Conservation (phyloP, 768 basidiomycete species). For the Candolleomyces aberdarensis region DNA sequence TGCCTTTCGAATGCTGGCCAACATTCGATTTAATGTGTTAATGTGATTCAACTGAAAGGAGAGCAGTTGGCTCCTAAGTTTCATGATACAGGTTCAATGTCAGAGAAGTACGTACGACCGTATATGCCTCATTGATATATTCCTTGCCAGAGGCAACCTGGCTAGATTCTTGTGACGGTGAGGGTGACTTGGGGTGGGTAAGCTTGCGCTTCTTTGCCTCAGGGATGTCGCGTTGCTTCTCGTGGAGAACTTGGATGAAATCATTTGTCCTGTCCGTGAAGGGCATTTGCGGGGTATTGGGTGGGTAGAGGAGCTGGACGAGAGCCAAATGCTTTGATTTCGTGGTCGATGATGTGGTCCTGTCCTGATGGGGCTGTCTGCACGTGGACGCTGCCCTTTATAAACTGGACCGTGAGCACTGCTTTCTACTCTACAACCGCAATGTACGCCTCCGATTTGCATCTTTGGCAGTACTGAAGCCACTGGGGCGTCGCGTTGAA, state of each 20-base stretch:
- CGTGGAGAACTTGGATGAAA: constrained; percentile 51
- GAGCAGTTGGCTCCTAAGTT: neutral
- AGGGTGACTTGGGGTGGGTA: constrained; percentile 11
- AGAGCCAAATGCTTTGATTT: neutral
- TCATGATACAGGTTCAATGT: neutral
- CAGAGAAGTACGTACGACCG: constrained; percentile 42
- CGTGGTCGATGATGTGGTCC: constrained; percentile 9
- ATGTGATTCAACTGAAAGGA: constrained; percentile 68
- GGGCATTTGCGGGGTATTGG: constrained; percentile 40
- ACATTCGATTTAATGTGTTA: constrained; percentile 64
- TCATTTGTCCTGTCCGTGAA: constrained; percentile 58
- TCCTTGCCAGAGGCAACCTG: constrained; percentile 51
- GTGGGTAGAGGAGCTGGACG: neutral
- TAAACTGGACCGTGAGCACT: neutral
- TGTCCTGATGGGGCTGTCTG: neutral
- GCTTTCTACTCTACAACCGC: constrained; percentile 17
- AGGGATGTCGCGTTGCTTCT: constrained; percentile 40
- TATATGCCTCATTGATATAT: constrained; percentile 74
- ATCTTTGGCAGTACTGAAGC: constrained; percentile 8
- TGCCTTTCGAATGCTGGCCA: constrained; percentile 73
- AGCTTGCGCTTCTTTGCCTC: constrained; percentile 52
- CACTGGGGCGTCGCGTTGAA: constrained; percentile 9
- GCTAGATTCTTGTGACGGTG: constrained; percentile 15
- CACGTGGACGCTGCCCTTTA: neutral
- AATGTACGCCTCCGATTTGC: constrained; percentile 12